Base-by-base conservation (phyloP, 306 rosid genomes). In the Coriaria nepalensis region DNA sequence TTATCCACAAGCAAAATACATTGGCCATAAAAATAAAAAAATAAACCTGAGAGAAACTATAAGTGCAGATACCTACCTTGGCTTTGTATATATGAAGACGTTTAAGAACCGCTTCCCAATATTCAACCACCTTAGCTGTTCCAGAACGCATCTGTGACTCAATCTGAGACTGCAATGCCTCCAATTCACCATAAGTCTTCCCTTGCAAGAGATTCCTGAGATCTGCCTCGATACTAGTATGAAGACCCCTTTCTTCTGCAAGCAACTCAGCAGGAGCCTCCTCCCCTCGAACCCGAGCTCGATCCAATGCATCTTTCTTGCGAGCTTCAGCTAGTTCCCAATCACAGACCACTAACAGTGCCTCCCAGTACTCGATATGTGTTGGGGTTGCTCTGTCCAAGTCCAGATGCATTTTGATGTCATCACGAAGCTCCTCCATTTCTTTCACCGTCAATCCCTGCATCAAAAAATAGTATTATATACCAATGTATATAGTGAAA, bases 221-320 rank as follows among this genome's bases (percentile, higher is more conserved):
- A 56, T 85, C 95, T 34, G 79, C 60, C 73, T 81, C 98, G 55
- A 90, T 69, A 70, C 93, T 85, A 51, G 83, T 63, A 75, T 90
- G 98, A 71, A 90, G 14, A 53, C 98, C 98, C 72, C 98, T 85
- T 69, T 85, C 94, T 75, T 90, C 95, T 35, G 98, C 98, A 63
- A 81, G 98, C 77, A 90, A 73, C 74, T 85, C 94, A 13, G 85
- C 79, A 37, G 95, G 94, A 49, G 95, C 95, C 66, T 79, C 83
- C 74, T 90, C 94, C 59, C 98, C 98, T 37, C 95, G 93, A 47
- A 90, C 98, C 78, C 87, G 75, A 55, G 98, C 98, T 60, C 98
- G 87, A 69, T 82, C 95, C 55, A 85, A 56, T 15, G 85, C 94
- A 67, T 90, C 98, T 65, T 79, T 90, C 58, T 79, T 90, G 29